Percentiles rank a stretch among this genome's conserved stretches.
These are phyloP conservation scores for Apiotrichum gracile DNA, from an alignment of 1,284 basidiomycete genomes.

Conservation along the genomic window DNA sequence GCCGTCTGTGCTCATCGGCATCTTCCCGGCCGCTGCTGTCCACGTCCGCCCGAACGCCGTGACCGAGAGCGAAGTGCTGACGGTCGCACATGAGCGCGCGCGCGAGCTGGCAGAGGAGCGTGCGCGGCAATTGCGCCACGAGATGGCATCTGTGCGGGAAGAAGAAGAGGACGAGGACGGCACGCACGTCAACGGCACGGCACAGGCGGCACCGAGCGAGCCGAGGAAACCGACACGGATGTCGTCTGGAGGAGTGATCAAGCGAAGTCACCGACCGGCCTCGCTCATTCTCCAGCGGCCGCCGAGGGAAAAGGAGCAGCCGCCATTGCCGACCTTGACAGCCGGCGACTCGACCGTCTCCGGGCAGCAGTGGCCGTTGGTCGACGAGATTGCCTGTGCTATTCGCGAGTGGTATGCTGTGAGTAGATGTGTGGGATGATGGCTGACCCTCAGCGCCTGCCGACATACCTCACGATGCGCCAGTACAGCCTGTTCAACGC, in stretches of 20 bases:
- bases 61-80: slow-evolving; percentile 79
- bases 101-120: slow-evolving; percentile 25
- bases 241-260: slow-evolving; percentile 1
- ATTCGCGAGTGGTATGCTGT: slow-evolving; percentile 90
- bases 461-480: slow-evolving; percentile 77
- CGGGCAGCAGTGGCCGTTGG: slow-evolving; percentile 75
- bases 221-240: not conserved
- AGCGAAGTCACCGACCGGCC: slow-evolving; percentile 25
- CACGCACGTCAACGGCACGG: slow-evolving; percentile 1
- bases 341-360: slow-evolving; percentile 84
- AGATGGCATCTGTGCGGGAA: slow-evolving; percentile 63
- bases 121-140: slow-evolving; percentile 15
- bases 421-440: slow-evolving; percentile 9
- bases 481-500: slow-evolving; percentile 85
- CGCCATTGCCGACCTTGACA: slow-evolving; percentile 86
- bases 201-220: not conserved
- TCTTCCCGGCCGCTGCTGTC: slow-evolving; percentile 88
- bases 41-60: slow-evolving; percentile 81
- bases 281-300: slow-evolving; percentile 25
- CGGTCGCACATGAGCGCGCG: slow-evolving; percentile 50
- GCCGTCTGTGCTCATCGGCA: slow-evolving; percentile 84
- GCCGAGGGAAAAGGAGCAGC: slow-evolving; percentile 60
- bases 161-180: slow-evolving; percentile 60
- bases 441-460: slow-evolving; percentile 54
- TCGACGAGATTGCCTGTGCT: slow-evolving; percentile 95